Conservation (phyloP, 768 basidiomycete species). For the Gloeostereum incarnatum region DNA sequence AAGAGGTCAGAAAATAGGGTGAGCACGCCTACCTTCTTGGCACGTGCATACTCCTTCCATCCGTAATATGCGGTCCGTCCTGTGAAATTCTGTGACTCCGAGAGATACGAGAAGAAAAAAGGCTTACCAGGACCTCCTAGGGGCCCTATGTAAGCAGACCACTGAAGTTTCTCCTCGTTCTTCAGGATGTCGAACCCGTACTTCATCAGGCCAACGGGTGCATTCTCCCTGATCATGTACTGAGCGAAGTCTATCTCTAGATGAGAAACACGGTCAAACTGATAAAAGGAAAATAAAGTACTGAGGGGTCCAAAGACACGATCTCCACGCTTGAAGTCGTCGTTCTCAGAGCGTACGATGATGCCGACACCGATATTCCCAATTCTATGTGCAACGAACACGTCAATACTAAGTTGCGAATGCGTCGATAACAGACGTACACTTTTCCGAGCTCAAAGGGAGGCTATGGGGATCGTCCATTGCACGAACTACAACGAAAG, state of each 20-base stretch:
- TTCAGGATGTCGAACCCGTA: conserved; percentile 18
- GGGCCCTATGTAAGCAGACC: conserved; percentile 38
- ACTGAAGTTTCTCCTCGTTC: conserved; percentile 36
- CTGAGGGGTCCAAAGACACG: conserved; percentile 17
- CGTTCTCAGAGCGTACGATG: conserved; percentile 17
- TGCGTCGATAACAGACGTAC: neutral
- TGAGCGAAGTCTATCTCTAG: conserved; percentile 25
- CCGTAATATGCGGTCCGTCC: conserved; percentile 18
- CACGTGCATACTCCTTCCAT: conserved; percentile 13
- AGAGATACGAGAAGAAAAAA: neutral
- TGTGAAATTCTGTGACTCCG: neutral
- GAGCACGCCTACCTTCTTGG: conserved; percentile 7
- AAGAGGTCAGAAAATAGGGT: neutral
- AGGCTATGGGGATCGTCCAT: neutral
- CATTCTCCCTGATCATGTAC: conserved; percentile 22
- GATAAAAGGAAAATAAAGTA: neutral
- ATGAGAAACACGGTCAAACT: neutral
- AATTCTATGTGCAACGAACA: neutral
- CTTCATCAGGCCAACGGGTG: conserved; percentile 7
- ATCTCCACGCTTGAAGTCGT: conserved; percentile 12
- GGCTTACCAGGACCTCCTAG: conserved; percentile 44
- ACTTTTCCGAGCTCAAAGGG: neutral
- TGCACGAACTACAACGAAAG: neutral
- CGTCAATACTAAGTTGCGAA: neutral
- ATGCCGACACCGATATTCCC: conserved; percentile 13